Conservation (phyloP, 768 basidiomycete genomes). For the Suillus subluteus region DNA sequence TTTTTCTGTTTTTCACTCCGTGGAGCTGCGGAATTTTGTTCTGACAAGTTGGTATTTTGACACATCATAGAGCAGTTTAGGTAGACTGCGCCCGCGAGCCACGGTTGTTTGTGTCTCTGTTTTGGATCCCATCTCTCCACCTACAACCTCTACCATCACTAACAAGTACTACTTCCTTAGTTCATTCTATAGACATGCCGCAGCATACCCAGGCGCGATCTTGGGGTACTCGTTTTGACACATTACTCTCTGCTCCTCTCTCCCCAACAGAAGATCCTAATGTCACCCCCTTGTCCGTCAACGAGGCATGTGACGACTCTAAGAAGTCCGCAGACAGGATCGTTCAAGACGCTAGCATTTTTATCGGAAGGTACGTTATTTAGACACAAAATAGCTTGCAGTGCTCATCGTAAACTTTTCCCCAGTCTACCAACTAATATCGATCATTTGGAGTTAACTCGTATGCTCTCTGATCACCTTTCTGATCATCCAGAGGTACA, state of each 20-base stretch:
- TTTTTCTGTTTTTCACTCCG: background rate
- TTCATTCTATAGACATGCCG: conserved; percentile 41
- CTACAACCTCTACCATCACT: conserved; percentile 8
- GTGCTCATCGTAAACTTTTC: conserved; percentile 17
- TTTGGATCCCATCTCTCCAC: background rate
- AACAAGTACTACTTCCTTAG: conserved; percentile 24
- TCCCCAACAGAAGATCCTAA: conserved; percentile 36
- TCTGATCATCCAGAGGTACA: conserved; percentile 67
- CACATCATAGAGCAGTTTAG: conserved; percentile 4
- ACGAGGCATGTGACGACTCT: conserved; percentile 23
- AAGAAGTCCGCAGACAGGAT: conserved; percentile 46
- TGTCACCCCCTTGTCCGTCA: conserved; percentile 18
- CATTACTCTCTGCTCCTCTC: conserved; percentile 55
- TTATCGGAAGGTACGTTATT: conserved; percentile 74
- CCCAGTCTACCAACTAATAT: conserved; percentile 70
- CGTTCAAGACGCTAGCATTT: conserved; percentile 79
- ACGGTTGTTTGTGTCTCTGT: background rate
- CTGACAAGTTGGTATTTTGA: conserved; percentile 5
- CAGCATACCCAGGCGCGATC: conserved; percentile 48
- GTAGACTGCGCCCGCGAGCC: background rate
- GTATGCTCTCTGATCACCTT: conserved; percentile 66
- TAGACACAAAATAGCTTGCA: background rate
- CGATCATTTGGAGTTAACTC: conserved; percentile 63
- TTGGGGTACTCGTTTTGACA: conserved; percentile 78
- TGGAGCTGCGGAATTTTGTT: background rate